Conservation (phyloP, 2,329 filamentous ascomycete genomes). For the Chaetothyriales sp. region DNA sequence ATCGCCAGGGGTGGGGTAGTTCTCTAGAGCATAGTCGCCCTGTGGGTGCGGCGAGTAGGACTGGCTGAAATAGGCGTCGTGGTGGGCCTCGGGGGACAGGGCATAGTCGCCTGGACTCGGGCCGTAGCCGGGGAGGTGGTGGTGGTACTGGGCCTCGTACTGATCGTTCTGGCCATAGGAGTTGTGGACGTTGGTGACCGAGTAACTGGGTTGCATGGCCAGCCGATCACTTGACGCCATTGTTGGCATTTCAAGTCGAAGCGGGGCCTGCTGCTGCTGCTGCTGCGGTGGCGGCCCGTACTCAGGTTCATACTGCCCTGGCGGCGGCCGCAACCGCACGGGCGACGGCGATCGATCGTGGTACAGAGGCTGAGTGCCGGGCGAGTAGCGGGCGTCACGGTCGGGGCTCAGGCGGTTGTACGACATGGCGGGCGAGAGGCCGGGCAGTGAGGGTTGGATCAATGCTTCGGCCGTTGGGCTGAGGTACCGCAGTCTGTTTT, state of each 20-base stretch:
- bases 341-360: constrained; percentile 56
- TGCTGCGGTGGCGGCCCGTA: constrained; percentile 23
- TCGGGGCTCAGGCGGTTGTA: constrained; percentile 53
- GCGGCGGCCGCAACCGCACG: constrained; percentile 56
- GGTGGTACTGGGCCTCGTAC: constrained; percentile 33
- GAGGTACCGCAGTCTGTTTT: neutral
- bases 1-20: constrained; percentile 41
- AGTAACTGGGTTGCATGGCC: constrained; percentile 69
- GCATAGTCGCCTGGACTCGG: constrained; percentile 46
- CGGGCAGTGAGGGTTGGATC: neutral
- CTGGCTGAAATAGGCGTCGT: constrained; percentile 72
- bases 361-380: constrained; percentile 40
- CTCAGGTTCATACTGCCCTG: constrained; percentile 72
- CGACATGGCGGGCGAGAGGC: constrained; percentile 36
- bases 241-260: constrained; percentile 55
- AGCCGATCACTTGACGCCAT: constrained; percentile 56
- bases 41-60: constrained; percentile 59
- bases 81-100: constrained; percentile 68
- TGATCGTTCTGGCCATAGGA: constrained; percentile 49
- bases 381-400: constrained; percentile 27
- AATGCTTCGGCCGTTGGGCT: neutral
- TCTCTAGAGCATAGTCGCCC: constrained; percentile 41
- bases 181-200: constrained; percentile 51
- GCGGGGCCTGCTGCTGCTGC: constrained; percentile 42
- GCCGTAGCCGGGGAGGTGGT: neutral